phyloP scores from a whole-genome alignment of 441 rosid species.

The Populus tomentosa region DNA sequence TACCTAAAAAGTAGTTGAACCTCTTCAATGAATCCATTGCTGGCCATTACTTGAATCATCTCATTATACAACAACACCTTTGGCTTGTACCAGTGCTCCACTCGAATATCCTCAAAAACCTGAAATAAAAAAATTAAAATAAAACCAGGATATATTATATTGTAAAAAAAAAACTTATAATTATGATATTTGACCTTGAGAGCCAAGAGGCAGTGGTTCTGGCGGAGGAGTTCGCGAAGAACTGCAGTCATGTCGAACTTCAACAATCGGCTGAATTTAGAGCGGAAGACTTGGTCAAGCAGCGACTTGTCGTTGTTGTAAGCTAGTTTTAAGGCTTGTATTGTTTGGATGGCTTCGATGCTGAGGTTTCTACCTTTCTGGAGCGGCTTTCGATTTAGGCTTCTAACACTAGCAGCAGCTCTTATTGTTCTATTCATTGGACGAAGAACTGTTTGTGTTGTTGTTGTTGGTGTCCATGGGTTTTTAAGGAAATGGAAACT shows the following conservation, averaged over 20 bases:
- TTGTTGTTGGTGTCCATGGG: too few relatives aligned
- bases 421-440: too few relatives aligned
- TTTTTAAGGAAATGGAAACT: too few relatives aligned
- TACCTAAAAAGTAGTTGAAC: slow-evolving; percentile 36
- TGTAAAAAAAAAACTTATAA: background rate
- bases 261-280: slow-evolving; percentile 65
- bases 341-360: slow-evolving; percentile 80
- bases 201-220: slow-evolving; percentile 57
- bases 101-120: slow-evolving; percentile 69
- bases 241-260: slow-evolving; percentile 86
- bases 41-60: slow-evolving; percentile 48
- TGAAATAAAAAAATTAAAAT: slow-evolving; percentile 12
- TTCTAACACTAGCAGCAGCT: background rate
- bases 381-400: slow-evolving; percentile 54
- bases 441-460: too few relatives aligned
- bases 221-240: slow-evolving; percentile 76
- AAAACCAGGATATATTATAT: background rate
- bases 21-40: slow-evolving; percentile 42
- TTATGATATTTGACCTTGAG: slow-evolving; percentile 39
- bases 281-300: slow-evolving; percentile 36
- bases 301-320: slow-evolving; percentile 16
- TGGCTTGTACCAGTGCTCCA: slow-evolving; percentile 74
- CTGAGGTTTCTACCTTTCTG: slow-evolving; percentile 82
- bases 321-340: slow-evolving; percentile 74
- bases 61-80: slow-evolving; percentile 49